phyloP scores from a whole-genome alignment of 2,329 filamentous ascomycete genomes.

The Teratosphaeria gauchensis region DNA sequence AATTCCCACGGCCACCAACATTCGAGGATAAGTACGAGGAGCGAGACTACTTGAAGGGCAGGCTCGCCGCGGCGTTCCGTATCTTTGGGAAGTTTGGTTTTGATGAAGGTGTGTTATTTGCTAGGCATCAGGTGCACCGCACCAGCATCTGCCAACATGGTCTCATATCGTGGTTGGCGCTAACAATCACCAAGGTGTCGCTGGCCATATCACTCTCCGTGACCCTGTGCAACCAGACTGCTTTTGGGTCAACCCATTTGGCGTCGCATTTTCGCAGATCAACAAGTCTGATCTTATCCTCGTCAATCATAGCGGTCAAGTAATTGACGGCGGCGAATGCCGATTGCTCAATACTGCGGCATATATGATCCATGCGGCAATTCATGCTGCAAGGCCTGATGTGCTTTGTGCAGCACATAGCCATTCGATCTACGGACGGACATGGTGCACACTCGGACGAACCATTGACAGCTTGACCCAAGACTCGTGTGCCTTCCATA shows the following conservation, averaged over 20 bases:
- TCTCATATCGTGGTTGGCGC: no score
- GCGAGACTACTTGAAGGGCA: constrained; percentile 34
- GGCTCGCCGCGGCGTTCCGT: constrained; percentile 36
- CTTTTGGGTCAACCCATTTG: constrained; percentile 34
- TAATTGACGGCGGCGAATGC: constrained; percentile 32
- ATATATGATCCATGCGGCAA: constrained; percentile 37
- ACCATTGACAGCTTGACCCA: constrained; percentile 38
- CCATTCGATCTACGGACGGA: constrained; percentile 36
- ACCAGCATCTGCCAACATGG: no score
- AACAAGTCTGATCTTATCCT: constrained; percentile 38
- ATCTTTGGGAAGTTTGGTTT: constrained; percentile 34
- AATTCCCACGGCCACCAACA: constrained; percentile 22
- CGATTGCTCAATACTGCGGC: constrained; percentile 35
- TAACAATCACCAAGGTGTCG: constrained; percentile 7
- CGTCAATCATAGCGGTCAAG: constrained; percentile 34
- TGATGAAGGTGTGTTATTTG: constrained; percentile 24
- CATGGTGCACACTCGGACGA: constrained; percentile 34
- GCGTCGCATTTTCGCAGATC: constrained; percentile 33
- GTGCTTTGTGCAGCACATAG: constrained; percentile 36
- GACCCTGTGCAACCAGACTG: constrained; percentile 20
- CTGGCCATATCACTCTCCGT: constrained; percentile 31
- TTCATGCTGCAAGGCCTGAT: constrained; percentile 35
- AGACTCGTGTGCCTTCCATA: constrained; percentile 34
- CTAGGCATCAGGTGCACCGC: no score
- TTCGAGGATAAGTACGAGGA: constrained; percentile 31